Percentiles rank a stretch among this genome's conserved stretches.
Evolutionary conservation across 805 yeast species (phyloP).

Genomic region (Priceomyces haplophilus): DNA sequence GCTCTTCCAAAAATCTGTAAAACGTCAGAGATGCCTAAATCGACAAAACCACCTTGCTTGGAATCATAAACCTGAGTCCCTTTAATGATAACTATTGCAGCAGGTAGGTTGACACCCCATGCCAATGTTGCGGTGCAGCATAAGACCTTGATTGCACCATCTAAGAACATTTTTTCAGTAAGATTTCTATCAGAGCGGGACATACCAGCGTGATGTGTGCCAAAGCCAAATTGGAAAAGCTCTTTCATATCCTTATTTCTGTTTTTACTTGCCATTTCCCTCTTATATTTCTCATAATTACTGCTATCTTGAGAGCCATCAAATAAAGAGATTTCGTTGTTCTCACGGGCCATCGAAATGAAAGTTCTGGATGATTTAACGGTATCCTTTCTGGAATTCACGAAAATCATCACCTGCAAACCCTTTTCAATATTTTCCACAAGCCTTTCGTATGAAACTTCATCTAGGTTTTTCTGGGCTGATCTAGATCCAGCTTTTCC

Average conservation of each 20-base stretch:
- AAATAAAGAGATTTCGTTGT: slow-evolving; percentile 55
- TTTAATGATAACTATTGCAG: slow-evolving; percentile 93
- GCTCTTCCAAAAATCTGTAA: slow-evolving; percentile 99
- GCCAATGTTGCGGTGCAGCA: slow-evolving; percentile 98
- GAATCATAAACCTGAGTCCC: slow-evolving; percentile 97
- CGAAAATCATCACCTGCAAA: slow-evolving; percentile 93
- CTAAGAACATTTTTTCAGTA: slow-evolving; percentile 80
- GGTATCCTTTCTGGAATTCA: slow-evolving; percentile 85
- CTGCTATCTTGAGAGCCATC: slow-evolving; percentile 49
- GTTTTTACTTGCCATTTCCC: slow-evolving; percentile 67
- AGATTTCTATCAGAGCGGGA: slow-evolving; percentile 83
- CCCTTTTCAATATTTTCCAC: slow-evolving; percentile 64
- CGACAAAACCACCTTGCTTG: slow-evolving; percentile 90
- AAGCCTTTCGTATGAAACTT: slow-evolving; percentile 72
- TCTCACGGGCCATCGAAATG: slow-evolving; percentile 62
- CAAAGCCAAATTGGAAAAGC: slow-evolving; percentile 77
- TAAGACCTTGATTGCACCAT: slow-evolving; percentile 83
- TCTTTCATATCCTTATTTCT: slow-evolving; percentile 79
- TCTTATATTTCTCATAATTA: slow-evolving; percentile 42
- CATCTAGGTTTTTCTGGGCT: slow-evolving; percentile 70
- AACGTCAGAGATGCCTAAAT: slow-evolving; percentile 92
- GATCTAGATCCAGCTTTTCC: slow-evolving; percentile 80
- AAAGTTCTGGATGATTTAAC: slow-evolving; percentile 74
- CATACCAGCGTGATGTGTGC: slow-evolving; percentile 98
- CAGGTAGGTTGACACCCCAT: slow-evolving; percentile 99